Percentiles rank a stretch among this genome's conserved stretches.
These are phyloP conservation scores for Hyaloscypha finlandica DNA, from an alignment of 495 filamentous ascomycete genomes.

Conservation along the genomic window DNA sequence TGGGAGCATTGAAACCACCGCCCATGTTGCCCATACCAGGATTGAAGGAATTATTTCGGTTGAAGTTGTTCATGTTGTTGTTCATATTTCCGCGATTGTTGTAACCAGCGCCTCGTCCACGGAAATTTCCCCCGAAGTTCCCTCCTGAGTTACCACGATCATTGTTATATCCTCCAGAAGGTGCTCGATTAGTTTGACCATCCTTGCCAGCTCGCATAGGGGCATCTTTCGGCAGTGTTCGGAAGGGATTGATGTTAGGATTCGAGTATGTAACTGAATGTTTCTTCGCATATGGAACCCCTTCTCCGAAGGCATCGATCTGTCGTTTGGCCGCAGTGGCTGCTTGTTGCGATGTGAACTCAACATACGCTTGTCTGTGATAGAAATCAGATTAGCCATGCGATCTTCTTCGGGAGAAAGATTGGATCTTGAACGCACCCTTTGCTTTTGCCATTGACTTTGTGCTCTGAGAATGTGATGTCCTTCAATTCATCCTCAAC, in stretches of 20 bases:
- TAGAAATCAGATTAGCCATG: constrained; percentile 14
- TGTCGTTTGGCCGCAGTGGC: constrained; percentile 82
- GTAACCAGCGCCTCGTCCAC: constrained; percentile 36
- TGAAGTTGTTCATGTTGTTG: constrained; percentile 34
- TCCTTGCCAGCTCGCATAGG: constrained; percentile 74
- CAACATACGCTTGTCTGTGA: constrained; percentile 82
- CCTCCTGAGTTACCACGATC: constrained; percentile 45
- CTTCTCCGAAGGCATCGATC: constrained; percentile 64
- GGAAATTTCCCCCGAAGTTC: constrained; percentile 42
- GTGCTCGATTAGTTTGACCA: constrained; percentile 47
- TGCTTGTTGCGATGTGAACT: constrained; percentile 82
- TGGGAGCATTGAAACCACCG: constrained; percentile 53
- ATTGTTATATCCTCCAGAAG: constrained; percentile 35
- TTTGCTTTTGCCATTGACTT: constrained; percentile 98
- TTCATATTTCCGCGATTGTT: constrained; percentile 38
- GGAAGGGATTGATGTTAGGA: constrained; percentile 82
- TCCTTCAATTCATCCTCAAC: constrained; percentile 87
- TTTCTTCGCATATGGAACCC: constrained; percentile 61
- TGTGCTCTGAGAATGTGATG: constrained; percentile 95
- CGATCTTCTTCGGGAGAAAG: background rate
- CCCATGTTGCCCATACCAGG: constrained; percentile 49
- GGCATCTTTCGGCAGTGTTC: constrained; percentile 87
- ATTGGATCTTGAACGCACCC: constrained; percentile 59
- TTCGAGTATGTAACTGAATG: constrained; percentile 74
- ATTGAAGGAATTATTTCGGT: constrained; percentile 33